These are phyloP conservation scores for Citrus glauca DNA, from an alignment of 345 rosid genomes.

Conservation along the genomic window DNA sequence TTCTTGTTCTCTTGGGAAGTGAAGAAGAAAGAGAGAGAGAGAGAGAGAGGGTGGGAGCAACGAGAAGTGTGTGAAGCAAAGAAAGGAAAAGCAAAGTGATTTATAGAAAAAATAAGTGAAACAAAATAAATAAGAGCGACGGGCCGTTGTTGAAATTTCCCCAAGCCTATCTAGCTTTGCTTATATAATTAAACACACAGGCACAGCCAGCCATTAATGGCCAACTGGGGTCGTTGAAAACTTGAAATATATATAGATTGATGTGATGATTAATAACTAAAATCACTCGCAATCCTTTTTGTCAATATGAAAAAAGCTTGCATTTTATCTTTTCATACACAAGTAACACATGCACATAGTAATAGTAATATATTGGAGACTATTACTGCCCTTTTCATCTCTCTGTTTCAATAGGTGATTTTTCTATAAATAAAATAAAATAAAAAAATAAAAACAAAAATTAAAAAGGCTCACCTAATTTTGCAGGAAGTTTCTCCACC, in stretches of 20 bases:
- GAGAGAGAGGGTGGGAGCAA: not conserved
- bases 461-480: conserved; percentile 13
- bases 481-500: not conserved
- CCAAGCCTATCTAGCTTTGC: not conserved
- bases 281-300: not conserved
- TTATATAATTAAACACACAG: no score
- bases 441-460: not conserved
- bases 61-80: not conserved
- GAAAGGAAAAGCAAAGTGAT: not conserved
- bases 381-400: no score
- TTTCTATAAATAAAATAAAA: not conserved
- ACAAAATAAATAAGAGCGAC: conserved; percentile 8
- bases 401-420: not conserved
- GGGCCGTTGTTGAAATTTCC: conserved; percentile 5
- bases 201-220: conserved; percentile 4
- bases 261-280: no score
- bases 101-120: conserved; percentile 13
- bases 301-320: not conserved
- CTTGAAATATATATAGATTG: no score
- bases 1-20: not conserved
- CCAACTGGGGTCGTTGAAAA: conserved; percentile 13
- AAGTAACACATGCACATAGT: not conserved
- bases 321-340: not conserved
- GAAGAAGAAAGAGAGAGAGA: not conserved
- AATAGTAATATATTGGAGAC: no score